Evolutionary conservation across 495 filamentous ascomycete species (phyloP).

Genomic region (Aspergillus nidulans): DNA sequence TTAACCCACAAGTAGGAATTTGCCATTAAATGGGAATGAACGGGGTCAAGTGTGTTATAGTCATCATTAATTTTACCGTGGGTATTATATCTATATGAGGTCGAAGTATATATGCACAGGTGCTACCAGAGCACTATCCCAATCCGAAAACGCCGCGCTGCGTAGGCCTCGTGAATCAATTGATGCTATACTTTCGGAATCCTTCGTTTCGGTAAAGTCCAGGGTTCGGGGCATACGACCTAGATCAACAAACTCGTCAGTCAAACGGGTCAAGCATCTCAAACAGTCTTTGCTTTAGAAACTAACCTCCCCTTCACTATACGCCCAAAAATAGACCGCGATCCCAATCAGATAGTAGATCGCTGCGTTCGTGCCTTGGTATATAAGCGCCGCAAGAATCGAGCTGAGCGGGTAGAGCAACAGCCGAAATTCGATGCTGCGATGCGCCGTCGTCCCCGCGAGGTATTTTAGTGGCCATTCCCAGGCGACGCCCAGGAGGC

Average conservation of each 20-base stretch:
- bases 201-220: slow-evolving; percentile 45
- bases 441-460: slow-evolving; percentile 67
- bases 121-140: no score
- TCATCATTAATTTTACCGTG: no score
- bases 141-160: no score
- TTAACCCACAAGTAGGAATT: no score
- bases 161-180: no score
- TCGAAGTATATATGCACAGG: no score
- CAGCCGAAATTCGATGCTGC: slow-evolving; percentile 81
- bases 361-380: slow-evolving; percentile 88
- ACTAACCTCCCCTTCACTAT: slow-evolving; percentile 91
- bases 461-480: slow-evolving; percentile 79
- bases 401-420: slow-evolving; percentile 76
- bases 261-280: neutral
- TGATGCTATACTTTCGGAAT: slow-evolving; percentile 32
- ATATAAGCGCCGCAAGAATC: slow-evolving; percentile 71
- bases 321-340: slow-evolving; percentile 92
- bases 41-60: no score
- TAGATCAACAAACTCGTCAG: slow-evolving; percentile 20
- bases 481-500: slow-evolving; percentile 73
- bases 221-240: slow-evolving; percentile 56
- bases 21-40: no score
- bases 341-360: slow-evolving; percentile 89
- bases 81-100: no score
- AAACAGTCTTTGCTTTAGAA: neutral